Base-by-base conservation (phyloP, 139 green algal genomes). In the Chlamydomonas incerta region DNA sequence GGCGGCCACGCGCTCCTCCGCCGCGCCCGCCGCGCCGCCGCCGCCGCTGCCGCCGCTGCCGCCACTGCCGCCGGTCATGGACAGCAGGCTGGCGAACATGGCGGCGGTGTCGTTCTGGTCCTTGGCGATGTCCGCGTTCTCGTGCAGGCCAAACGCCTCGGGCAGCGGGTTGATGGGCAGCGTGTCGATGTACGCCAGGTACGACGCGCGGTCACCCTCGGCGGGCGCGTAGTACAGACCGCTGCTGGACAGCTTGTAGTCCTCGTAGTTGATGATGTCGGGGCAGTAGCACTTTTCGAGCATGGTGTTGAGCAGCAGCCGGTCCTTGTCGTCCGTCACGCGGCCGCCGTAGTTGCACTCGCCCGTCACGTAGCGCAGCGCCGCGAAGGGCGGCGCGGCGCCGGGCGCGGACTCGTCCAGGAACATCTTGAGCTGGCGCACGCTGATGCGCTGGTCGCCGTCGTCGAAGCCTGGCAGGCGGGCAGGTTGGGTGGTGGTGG, bases 271-370 rank as follows among this genome's bases (percentile, higher is more conserved):
- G 37, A 94, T 89, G 31, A 94, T 79, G 1, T 90, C 85, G 1
- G 84, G 82, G 77, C 86, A 91, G 88, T 93, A 95, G 86, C 85
- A 94, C 35, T 74, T 87, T 23, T 91, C 76, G 62, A 96, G 89
- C 31, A 95, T 82, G 26, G 90, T 93, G 72, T 90, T 92, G 28
- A 96, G 93, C 82, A 95, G 86, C 71, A 92, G 87, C 28, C 94
- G 87, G 88, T 96, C 94, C 90, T 96, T 95, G 90, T 95, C 94
- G 75, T 96, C 94, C 15, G 94, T 96, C 3, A 96, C 94, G 20
- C 93, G 88, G 14, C 94, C 94, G 55, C 92, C 91, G 69, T 94
- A 94, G 90, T 96, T 96, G 87, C 93, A 96, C 76, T 96, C 94
- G 29, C 93, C 93, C 13, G 90, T 93, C 21, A 93, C 83, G 82